Base-by-base conservation (phyloP, 306 rosid species). In the Heteromeles arbutifolia region DNA sequence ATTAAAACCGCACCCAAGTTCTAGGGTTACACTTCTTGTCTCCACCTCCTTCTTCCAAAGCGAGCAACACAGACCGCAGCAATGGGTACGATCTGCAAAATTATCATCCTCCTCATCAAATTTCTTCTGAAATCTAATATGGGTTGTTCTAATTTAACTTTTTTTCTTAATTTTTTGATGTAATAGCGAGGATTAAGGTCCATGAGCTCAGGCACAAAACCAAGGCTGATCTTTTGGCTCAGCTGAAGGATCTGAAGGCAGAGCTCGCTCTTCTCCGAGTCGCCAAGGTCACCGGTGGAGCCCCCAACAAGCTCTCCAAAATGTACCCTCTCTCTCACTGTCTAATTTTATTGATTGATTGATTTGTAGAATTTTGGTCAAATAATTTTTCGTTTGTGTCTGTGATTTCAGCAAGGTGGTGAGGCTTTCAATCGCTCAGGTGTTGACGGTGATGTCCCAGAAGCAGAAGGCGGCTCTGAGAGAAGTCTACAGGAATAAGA, bases 401-500 rank as follows among this genome's bases (percentile, higher is more conserved):
- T 71, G 48, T 41, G 28, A 41, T 57, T 87, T 77, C 87, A 90
- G 92, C 28, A 90, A 90, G 84, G 89, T 88, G 25, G 92, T 90
- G 34, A 53, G 92, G 82, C 87, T 90, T 29, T 71, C 79, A 2
- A 83, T 85, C 0, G 96, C 90, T 6, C 92, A 83, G 82, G 96
- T 90, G 3, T 52, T 88, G 87, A 90, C 91, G 0, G 91, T 85
- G 79, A 86, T 86, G 26, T 86, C 91, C 2, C 92, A 88, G 87
- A 90, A 85, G 85, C 96, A 88, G 29, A 90, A 88, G 34, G 74
- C 86, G 3, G 96, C 83, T 11, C 73, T 90, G 48, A 85, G 92
- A 65, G 96, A 86, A 67, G 88, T 82, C n/a, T 88, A 90, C 83
- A 85, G 82, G 85, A 85, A 83, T 3, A 90, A 86, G 89, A 90